phyloP scores from a whole-genome alignment of 306 rosid genomes.

The Carpinus viminea region DNA sequence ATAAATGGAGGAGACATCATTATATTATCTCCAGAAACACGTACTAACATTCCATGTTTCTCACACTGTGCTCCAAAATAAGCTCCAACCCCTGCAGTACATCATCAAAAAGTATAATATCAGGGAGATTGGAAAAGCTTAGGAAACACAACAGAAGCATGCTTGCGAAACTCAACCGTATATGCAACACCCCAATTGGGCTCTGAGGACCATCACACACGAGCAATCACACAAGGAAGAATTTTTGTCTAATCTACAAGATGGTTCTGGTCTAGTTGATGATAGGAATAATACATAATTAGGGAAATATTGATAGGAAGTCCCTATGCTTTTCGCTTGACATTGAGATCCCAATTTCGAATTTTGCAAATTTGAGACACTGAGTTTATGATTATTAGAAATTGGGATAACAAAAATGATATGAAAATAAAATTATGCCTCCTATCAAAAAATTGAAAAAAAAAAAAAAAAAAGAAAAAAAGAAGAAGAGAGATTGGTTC shows the following conservation, averaged over 20 bases:
- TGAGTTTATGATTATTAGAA: too few relatives aligned
- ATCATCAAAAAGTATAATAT: conserved; percentile 8
- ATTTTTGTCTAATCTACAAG: not conserved
- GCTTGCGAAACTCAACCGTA: not conserved
- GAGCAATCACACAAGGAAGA: not conserved
- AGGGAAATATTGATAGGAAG: too few relatives aligned
- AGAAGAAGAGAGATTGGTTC: too few relatives aligned
- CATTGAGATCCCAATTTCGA: too few relatives aligned
- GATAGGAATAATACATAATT: not conserved
- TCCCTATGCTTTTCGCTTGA: too few relatives aligned
- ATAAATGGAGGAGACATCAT: conserved; percentile 89
- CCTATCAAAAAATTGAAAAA: too few relatives aligned
- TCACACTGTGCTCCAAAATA: conserved; percentile 83
- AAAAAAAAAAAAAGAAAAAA: too few relatives aligned
- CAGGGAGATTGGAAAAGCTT: conserved; percentile 4
- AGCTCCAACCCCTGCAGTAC: conserved; percentile 62
- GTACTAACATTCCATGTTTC: conserved; percentile 79
- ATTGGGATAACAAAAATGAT: too few relatives aligned
- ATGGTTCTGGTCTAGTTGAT: not conserved
- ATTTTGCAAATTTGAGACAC: too few relatives aligned
- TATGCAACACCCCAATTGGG: too few relatives aligned
- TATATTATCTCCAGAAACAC: conserved; percentile 76
- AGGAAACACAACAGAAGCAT: conserved; percentile 10
- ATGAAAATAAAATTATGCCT: too few relatives aligned
- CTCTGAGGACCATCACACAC: not conserved